Percentiles rank a stretch among this genome's conserved stretches.
phyloP scores from a whole-genome alignment of 1,284 basidiomycete species.

The Neotropicomus parvogracilis region DNA sequence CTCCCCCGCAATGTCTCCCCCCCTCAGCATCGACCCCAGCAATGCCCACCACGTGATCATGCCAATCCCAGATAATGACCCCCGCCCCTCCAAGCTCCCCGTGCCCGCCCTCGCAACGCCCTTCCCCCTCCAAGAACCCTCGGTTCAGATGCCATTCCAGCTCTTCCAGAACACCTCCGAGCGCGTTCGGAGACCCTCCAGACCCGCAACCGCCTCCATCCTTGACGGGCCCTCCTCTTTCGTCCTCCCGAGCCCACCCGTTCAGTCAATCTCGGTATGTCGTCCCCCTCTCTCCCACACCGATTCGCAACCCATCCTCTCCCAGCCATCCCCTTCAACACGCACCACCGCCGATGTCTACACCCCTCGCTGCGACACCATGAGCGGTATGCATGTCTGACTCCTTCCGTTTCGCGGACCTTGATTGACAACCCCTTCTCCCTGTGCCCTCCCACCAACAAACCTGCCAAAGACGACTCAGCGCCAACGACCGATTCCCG shows the following conservation, averaged over 20 bases:
- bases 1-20: background rate
- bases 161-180: slow-evolving; percentile 23
- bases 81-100: slow-evolving; percentile 10
- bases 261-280: slow-evolving; percentile 15
- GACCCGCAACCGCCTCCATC: slow-evolving; percentile 54
- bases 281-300: background rate
- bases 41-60: slow-evolving; percentile 29
- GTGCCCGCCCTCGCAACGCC: slow-evolving; percentile 23
- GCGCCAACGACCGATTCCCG: slow-evolving; percentile 12
- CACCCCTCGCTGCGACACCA: slow-evolving; percentile 8
- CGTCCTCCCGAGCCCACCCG: slow-evolving; percentile 21
- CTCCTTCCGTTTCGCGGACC: background rate
- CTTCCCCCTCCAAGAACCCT: slow-evolving; percentile 24
- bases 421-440: slow-evolving; percentile 13
- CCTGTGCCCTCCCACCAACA: slow-evolving; percentile 23
- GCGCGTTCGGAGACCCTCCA: slow-evolving; percentile 30
- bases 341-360: slow-evolving; percentile 10
- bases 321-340: slow-evolving; percentile 8
- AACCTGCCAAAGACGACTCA: slow-evolving; percentile 14
- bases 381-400: slow-evolving; percentile 24
- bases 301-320: background rate
- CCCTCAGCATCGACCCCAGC: background rate
- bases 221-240: slow-evolving; percentile 34
- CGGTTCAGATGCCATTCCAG: slow-evolving; percentile 33
- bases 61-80: slow-evolving; percentile 24